Percentiles rank a stretch among this genome's conserved stretches.
Evolutionary conservation across 2,329 filamentous ascomycete species (phyloP).

Genomic region (Clonostachys rhizophaga): DNA sequence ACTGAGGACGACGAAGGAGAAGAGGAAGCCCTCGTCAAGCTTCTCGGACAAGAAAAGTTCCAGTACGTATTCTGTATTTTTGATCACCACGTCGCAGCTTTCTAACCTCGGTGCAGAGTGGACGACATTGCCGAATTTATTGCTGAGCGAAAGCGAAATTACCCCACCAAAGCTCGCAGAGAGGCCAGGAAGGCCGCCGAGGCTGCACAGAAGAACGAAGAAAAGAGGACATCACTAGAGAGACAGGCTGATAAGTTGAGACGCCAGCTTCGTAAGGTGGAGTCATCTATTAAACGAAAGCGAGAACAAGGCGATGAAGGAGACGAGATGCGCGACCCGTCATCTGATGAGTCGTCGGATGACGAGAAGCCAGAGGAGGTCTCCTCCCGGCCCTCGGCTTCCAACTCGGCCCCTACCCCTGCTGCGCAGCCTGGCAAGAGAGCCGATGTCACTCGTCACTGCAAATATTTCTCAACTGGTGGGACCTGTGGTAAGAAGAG

Average conservation of each 20-base stretch:
- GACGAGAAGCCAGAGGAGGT: conserved; percentile 56
- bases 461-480: conserved; percentile 68
- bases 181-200: conserved; percentile 55
- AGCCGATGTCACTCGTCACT: conserved; percentile 60
- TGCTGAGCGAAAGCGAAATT: conserved; percentile 73
- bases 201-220: conserved; percentile 40
- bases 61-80: conserved; percentile 2
- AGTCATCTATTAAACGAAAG: conserved; percentile 65
- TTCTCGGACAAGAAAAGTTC: conserved; percentile 44
- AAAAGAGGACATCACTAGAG: conserved; percentile 58
- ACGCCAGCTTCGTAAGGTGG: conserved; percentile 63
- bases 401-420: background rate
- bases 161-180: conserved; percentile 70
- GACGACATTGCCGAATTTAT: conserved; percentile 78
- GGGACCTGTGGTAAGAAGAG: conserved; percentile 68
- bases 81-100: background rate
- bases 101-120: conserved; percentile 29
- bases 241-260: conserved; percentile 59
- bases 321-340: conserved; percentile 56
- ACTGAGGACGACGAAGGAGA: conserved; percentile 66
- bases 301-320: conserved; percentile 63
- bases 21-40: conserved; percentile 59
- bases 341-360: conserved; percentile 46
- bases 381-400: conserved; percentile 39
- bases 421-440: conserved; percentile 15